These are phyloP conservation scores for Gossypium schwendimanii DNA, from an alignment of 441 rosid species.

Conservation along the genomic window DNA sequence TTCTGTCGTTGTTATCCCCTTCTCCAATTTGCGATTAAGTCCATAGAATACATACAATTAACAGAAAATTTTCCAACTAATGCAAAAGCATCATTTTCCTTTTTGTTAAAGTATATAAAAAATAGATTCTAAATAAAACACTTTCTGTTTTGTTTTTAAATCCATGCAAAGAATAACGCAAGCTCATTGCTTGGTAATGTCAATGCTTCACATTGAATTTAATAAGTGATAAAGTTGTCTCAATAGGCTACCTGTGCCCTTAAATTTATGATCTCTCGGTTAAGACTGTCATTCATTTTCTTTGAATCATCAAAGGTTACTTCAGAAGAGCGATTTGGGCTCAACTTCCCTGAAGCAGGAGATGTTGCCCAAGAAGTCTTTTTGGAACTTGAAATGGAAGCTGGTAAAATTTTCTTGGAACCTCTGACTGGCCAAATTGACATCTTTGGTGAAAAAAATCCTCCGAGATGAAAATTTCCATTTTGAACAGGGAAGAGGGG, in stretches of 20 bases:
- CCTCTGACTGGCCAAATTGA: slow-evolving; percentile 28
- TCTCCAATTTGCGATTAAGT: neutral
- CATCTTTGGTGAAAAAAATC: slow-evolving; percentile 25
- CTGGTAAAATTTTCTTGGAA: slow-evolving; percentile 28
- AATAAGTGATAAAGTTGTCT: neutral
- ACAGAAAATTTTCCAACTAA: neutral
- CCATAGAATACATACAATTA: neutral
- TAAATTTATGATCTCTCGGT: slow-evolving; percentile 47
- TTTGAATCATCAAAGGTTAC: slow-evolving; percentile 39
- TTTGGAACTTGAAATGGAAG: slow-evolving; percentile 27
- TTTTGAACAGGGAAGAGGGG: slow-evolving; percentile 31
- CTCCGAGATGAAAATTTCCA: slow-evolving; percentile 28
- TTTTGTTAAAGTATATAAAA: neutral
- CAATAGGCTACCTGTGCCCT: slow-evolving; percentile 51
- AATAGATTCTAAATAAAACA: slow-evolving; percentile 3
- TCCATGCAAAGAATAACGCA: neutral
- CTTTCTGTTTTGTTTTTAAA: neutral
- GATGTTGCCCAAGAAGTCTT: slow-evolving; percentile 32
- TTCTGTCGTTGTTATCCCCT: too few species aligned
- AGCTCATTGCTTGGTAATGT: neutral
- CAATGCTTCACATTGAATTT: neutral
- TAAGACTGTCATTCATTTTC: slow-evolving; percentile 31
- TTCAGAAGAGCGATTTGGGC: slow-evolving; percentile 34
- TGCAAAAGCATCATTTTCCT: neutral
- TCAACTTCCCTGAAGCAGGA: slow-evolving; percentile 39